Evolutionary conservation across 164 flowering plant species (phyloP), one percentile per base, ranked within the genome.

Genomic region (Saururus chinensis): DNA sequence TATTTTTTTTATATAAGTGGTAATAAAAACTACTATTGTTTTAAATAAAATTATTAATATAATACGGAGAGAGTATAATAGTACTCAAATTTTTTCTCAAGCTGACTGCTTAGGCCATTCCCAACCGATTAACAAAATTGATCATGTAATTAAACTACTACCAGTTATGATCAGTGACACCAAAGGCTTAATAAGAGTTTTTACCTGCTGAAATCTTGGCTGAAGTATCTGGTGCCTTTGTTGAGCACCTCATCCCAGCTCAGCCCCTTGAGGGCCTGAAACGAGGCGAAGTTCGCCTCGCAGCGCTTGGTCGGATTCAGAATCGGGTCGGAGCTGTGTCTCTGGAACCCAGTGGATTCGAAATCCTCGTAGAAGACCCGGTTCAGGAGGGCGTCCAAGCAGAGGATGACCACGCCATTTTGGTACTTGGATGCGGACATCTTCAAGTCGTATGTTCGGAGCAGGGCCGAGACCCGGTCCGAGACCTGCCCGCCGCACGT

Each of bases 201-300:
- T n/a, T 45, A 54, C 58, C 58, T 40, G 66, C 97, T 88, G 64
- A 93, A 93, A 8, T 82, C 83, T 61, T 88, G 96, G 57, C 95
- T 85, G 73, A 85, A 93, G 72, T 88, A 89, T 66, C 73, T 76
- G 4, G 97, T 88, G 55, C 98, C 98, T 48, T 84, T 86, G 53
- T 41, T 85, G 73, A 93, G 41, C 1, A 90, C 97, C 64, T 86
- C 97, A 41, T 93, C 91, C 98, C 98, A 93, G 0, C 82, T 82
- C 51, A 93, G 62, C 23, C 70, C 80, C 22, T 69, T 74, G n/a
- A 93, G 62, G n/a, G 56, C 64, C 16, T 40, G 51, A 55, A 68
- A 89, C 11, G 84, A 71, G 0, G 78, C 66, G 55, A 73, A 82
- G 26, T 84, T 86, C 21, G 79, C 70, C 56, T 85, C 83, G 73